Evolutionary conservation across 306 rosid species (phyloP).

Genomic region (Rosa persica): DNA sequence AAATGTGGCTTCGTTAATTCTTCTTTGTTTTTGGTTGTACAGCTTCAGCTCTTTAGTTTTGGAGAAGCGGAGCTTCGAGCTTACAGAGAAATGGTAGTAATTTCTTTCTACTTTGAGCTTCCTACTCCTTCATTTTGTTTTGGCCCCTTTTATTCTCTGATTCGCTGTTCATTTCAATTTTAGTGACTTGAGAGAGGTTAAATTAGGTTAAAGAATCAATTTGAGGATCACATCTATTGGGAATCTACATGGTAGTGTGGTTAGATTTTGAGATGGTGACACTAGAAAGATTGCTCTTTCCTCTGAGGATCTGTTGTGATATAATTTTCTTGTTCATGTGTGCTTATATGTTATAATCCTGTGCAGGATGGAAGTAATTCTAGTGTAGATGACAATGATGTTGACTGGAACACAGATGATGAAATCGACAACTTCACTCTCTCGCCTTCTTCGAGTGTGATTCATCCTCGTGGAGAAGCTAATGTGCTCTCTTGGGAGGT

Average conservation of each 20-base stretch:
- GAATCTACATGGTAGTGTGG: not conserved
- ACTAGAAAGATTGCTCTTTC: not conserved
- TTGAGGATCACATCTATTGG: not conserved
- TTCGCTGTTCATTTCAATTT: not conserved
- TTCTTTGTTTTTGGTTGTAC: conserved; percentile 4
- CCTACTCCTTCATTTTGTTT: too few species aligned
- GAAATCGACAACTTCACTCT: conserved; percentile 62
- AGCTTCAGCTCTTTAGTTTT: conserved; percentile 12
- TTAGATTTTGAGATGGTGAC: not conserved
- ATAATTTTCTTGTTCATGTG: conserved; percentile 7
- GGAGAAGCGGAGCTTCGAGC: not conserved
- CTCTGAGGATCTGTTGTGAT: not conserved
- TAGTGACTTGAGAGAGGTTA: not conserved
- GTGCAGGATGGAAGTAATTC: conserved; percentile 63
- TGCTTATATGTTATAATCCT: not conserved
- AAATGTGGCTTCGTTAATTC: not conserved
- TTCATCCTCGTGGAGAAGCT: not conserved
- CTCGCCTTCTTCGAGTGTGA: conserved; percentile 33
- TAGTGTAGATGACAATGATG: conserved; percentile 50
- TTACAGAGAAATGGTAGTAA: conserved; percentile 30
- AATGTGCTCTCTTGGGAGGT: conserved; percentile 50
- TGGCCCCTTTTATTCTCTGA: not conserved
- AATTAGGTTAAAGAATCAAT: not conserved
- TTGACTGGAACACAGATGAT: conserved; percentile 83
- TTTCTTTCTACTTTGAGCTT: not conserved